phyloP scores from a whole-genome alignment of 1,284 basidiomycete species.

The Earliella scabrosa region DNA sequence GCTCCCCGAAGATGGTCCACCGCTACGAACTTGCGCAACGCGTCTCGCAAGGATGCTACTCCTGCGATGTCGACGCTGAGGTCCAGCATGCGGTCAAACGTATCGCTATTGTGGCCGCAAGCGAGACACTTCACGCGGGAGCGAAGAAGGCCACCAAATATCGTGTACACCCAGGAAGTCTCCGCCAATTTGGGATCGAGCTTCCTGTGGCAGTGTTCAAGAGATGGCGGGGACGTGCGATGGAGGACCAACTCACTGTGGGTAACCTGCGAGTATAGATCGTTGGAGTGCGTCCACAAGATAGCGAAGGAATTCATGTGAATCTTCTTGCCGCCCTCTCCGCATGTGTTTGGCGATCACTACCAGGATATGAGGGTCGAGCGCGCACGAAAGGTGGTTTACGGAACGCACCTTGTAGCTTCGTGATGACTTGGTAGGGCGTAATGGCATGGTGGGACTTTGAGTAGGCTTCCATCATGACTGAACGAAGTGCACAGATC shows the following conservation, averaged over 20 bases:
- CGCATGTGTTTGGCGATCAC: conserved; percentile 93
- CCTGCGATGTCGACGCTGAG: conserved; percentile 87
- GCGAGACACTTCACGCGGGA: conserved; percentile 91
- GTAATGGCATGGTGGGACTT: conserved; percentile 51
- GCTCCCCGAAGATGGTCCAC: conserved; percentile 86
- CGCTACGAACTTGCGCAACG: conserved; percentile 83
- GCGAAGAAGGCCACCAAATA: conserved; percentile 92
- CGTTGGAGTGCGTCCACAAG: conserved; percentile 92
- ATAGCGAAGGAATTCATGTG: conserved; percentile 97
- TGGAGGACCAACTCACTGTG: conserved; percentile 58
- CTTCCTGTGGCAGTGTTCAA: conserved; percentile 55
- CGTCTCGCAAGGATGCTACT: conserved; percentile 68
- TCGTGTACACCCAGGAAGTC: conserved; percentile 92
- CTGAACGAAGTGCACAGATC: conserved; percentile 67
- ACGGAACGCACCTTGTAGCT: conserved; percentile 65
- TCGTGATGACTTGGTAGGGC: conserved; percentile 65
- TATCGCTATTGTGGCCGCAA: conserved; percentile 92
- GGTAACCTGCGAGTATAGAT: conserved; percentile 74
- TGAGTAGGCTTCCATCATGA: conserved; percentile 56
- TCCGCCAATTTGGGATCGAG: conserved; percentile 80
- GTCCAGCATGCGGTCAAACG: conserved; percentile 95
- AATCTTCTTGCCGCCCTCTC: conserved; percentile 94
- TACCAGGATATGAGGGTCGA: conserved; percentile 36
- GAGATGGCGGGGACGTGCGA: background rate
- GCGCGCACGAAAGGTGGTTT: background rate